A percentile compares a stretch with the other conserved stretches of the same genome.
Conservation (phyloP, 192 early-diverging fungal species). For the Helicostylum pulchrum region DNA sequence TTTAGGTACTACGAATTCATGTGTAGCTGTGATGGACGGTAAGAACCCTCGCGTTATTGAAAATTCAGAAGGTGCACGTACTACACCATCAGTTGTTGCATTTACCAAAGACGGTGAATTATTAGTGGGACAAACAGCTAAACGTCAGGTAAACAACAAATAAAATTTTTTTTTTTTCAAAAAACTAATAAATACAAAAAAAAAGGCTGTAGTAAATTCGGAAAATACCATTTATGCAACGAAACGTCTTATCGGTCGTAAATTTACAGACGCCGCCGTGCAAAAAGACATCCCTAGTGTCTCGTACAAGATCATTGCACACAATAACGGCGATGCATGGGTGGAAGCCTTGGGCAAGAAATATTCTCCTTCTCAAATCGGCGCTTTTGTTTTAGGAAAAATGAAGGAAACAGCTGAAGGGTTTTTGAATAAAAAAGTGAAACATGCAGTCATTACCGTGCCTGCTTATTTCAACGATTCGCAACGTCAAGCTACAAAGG, state of each 20-base stretch:
- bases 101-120: slow-evolving; percentile 91
- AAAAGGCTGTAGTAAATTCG: slow-evolving; percentile 90
- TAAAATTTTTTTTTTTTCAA: background rate
- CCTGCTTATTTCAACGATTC: slow-evolving; percentile 93
- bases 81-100: slow-evolving; percentile 87
- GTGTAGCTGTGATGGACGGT: slow-evolving; percentile 93
- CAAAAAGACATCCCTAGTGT: slow-evolving; percentile 88
- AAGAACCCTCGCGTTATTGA: slow-evolving; percentile 88
- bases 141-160: slow-evolving; percentile 72
- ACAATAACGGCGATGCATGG: slow-evolving; percentile 98
- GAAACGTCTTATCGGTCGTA: slow-evolving; percentile 95
- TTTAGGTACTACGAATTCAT: slow-evolving; percentile 93
- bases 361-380: slow-evolving; percentile 95
- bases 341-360: slow-evolving; percentile 87
- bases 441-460: slow-evolving; percentile 89
- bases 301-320: slow-evolving; percentile 92
- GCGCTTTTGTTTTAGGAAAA: slow-evolving; percentile 96
- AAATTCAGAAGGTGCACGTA: slow-evolving; percentile 85
- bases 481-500: slow-evolving; percentile 85
- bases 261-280: slow-evolving; percentile 84
- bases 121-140: slow-evolving; percentile 93
- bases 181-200: background rate
- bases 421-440: slow-evolving; percentile 74
- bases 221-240: slow-evolving; percentile 98
- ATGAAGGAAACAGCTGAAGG: slow-evolving; percentile 97